A percentile compares a stretch with the other conserved stretches of the same genome.
Evolutionary conservation across 129 eudicot species (phyloP).

Genomic region (Deinandra increscens): DNA sequence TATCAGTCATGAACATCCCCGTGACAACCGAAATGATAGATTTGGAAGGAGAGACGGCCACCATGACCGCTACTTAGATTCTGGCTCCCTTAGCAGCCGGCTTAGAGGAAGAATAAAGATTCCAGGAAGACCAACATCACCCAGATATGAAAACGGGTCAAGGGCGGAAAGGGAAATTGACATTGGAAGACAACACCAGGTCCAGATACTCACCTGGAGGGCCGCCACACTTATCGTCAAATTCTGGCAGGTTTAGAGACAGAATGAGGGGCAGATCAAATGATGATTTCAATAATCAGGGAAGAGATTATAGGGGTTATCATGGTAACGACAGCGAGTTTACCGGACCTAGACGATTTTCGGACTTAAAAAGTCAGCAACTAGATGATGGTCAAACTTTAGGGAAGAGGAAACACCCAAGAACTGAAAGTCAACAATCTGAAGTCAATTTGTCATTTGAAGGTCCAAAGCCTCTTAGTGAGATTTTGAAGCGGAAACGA

Average conservation of each 20-base stretch:
- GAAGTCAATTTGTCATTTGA: slow-evolving; percentile 58
- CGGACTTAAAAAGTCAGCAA: too few species aligned
- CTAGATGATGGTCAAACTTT: neutral
- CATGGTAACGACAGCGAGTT: slow-evolving; percentile 19
- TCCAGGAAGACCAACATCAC: slow-evolving; percentile 51
- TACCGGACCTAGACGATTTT: neutral
- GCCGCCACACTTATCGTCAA: slow-evolving; percentile 31
- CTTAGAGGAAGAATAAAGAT: slow-evolving; percentile 78
- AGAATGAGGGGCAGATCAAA: slow-evolving; percentile 55
- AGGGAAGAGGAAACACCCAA: slow-evolving; percentile 67
- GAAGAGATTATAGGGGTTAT: slow-evolving; percentile 17
- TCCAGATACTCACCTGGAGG: slow-evolving; percentile 56
- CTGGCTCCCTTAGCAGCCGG: slow-evolving; percentile 57
- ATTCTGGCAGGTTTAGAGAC: slow-evolving; percentile 66
- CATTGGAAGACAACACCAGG: slow-evolving; percentile 46
- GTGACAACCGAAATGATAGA: slow-evolving; percentile 41
- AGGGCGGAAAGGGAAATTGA: slow-evolving; percentile 53
- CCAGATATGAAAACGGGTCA: slow-evolving; percentile 33
- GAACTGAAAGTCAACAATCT: slow-evolving; percentile 41
- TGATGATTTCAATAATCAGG: slow-evolving; percentile 40
- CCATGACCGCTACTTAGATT: slow-evolving; percentile 28
- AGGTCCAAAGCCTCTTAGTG: slow-evolving; percentile 90
- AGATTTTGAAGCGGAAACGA: slow-evolving; percentile 85
- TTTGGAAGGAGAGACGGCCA: slow-evolving; percentile 48
- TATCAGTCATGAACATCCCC: slow-evolving; percentile 52